These are phyloP conservation scores for Corymbia citriodora DNA, from an alignment of 441 rosid species.

Conservation along the genomic window DNA sequence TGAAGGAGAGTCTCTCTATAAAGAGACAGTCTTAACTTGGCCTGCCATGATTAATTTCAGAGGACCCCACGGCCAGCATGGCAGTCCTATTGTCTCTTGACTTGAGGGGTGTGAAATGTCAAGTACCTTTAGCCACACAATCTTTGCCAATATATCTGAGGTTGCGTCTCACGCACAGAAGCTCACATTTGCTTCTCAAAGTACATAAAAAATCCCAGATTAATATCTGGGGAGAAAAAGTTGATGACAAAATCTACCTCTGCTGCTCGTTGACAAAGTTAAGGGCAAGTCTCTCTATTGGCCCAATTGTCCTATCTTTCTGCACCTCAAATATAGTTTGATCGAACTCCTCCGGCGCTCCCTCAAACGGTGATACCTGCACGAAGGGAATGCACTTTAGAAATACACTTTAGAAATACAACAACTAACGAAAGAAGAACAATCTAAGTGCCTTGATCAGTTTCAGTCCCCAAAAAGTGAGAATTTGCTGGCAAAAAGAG, in stretches of 20 bases:
- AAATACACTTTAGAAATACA: not conserved
- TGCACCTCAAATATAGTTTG: constrained; percentile 67
- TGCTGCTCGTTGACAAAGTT: constrained; percentile 74
- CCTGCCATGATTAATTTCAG: not conserved
- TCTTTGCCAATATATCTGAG: not conserved
- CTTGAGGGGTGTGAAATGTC: not conserved
- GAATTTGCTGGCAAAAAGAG: not conserved
- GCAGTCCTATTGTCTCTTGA: not conserved
- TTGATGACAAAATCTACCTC: constrained; percentile 30
- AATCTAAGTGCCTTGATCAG: not conserved
- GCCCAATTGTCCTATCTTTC: constrained; percentile 55
- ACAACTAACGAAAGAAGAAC: not conserved
- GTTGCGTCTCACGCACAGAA: not conserved
- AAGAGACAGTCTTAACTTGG: not conserved
- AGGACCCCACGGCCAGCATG: not conserved
- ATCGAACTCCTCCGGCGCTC: constrained; percentile 90
- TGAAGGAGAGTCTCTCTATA: not conserved
- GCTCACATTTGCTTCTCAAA: not conserved
- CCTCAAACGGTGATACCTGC: constrained; percentile 78
- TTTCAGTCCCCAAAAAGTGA: not conserved
- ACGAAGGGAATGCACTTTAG: not conserved
- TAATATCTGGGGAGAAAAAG: not conserved
- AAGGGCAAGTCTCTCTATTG: constrained; percentile 45
- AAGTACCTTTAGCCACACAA: not conserved
- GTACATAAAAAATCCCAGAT: not conserved